Conservation (phyloP, 2,329 filamentous ascomycete species). For the Fusarium anthophilum region DNA sequence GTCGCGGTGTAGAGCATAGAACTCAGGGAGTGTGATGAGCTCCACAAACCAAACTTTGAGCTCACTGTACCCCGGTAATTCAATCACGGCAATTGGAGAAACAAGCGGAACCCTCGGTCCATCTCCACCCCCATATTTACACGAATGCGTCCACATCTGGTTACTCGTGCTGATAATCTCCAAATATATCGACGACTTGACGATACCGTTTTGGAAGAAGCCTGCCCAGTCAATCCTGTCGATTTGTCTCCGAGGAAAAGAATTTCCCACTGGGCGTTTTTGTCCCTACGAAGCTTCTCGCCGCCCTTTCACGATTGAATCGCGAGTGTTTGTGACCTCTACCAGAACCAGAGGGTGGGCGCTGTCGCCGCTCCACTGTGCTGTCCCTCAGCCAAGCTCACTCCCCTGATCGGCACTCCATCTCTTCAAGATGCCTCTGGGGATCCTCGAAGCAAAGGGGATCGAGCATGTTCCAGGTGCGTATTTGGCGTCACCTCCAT, state of each 20-base stretch:
- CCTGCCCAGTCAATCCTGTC: not conserved
- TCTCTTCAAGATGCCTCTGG: constrained; percentile 58
- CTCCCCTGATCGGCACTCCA: constrained; percentile 6
- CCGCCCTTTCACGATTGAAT: not conserved
- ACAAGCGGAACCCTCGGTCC: constrained; percentile 21
- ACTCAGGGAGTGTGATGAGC: not conserved
- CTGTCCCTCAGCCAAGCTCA: constrained; percentile 6
- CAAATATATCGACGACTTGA: not conserved
- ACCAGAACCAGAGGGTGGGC: constrained; percentile 8
- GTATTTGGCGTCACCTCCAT: constrained; percentile 28
- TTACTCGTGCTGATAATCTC: not conserved
- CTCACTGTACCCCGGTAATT: constrained; percentile 15
- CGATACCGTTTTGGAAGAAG: constrained; percentile 19
- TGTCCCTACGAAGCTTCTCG: not conserved
- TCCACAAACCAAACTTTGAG: not conserved
- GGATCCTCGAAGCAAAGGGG: constrained; percentile 74
- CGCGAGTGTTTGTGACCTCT: not conserved
- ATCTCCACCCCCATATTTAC: constrained; percentile 29
- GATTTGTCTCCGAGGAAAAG: not conserved
- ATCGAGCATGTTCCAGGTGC: constrained; percentile 79
- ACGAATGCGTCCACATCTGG: constrained; percentile 6
- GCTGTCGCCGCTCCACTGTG: constrained; percentile 21
- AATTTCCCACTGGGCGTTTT: not conserved
- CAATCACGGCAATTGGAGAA: constrained; percentile 30
- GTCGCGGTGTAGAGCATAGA: not conserved